Evolutionary conservation across 441 rosid species (phyloP).

Genomic region (Capsella rubella): DNA sequence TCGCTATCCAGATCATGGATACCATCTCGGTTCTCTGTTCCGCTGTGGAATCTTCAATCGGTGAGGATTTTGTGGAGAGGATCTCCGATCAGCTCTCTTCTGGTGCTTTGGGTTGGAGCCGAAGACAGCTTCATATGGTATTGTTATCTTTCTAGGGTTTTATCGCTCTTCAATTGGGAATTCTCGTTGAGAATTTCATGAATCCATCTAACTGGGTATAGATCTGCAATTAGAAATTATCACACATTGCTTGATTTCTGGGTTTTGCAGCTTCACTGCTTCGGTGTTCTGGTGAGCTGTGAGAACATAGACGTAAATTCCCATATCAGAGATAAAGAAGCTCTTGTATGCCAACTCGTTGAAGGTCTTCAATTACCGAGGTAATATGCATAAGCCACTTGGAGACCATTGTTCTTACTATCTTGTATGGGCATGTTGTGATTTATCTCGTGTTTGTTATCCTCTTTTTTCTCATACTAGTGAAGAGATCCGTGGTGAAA

Average conservation of each 20-base stretch:
- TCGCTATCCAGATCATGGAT: slow-evolving; percentile 68
- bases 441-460: slow-evolving; percentile 29
- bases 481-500: slow-evolving; percentile 92
- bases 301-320: slow-evolving; percentile 50
- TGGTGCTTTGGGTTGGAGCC: slow-evolving; percentile 77
- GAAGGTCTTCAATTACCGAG: slow-evolving; percentile 91
- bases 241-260: not conserved
- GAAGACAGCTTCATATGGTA: slow-evolving; percentile 74
- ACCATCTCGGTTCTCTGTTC: slow-evolving; percentile 56
- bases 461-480: slow-evolving; percentile 47
- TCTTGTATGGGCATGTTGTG: slow-evolving; percentile 8
- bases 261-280: slow-evolving; percentile 78
- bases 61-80: slow-evolving; percentile 57
- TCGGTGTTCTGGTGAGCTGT: slow-evolving; percentile 72
- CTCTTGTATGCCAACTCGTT: slow-evolving; percentile 71
- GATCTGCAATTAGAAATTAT: slow-evolving; percentile 6
- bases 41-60: slow-evolving; percentile 41
- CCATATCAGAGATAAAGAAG: slow-evolving; percentile 64
- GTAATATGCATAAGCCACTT: slow-evolving; percentile 47
- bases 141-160: not conserved
- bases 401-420: slow-evolving; percentile 14
- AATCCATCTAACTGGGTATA: slow-evolving; percentile 2
- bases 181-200: slow-evolving; percentile 8
- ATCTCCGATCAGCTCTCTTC: slow-evolving; percentile 65
- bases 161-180: not conserved